These are phyloP conservation scores for Fusarium sterilihyphosum DNA, from an alignment of 2,329 filamentous ascomycete genomes.

Conservation along the genomic window DNA sequence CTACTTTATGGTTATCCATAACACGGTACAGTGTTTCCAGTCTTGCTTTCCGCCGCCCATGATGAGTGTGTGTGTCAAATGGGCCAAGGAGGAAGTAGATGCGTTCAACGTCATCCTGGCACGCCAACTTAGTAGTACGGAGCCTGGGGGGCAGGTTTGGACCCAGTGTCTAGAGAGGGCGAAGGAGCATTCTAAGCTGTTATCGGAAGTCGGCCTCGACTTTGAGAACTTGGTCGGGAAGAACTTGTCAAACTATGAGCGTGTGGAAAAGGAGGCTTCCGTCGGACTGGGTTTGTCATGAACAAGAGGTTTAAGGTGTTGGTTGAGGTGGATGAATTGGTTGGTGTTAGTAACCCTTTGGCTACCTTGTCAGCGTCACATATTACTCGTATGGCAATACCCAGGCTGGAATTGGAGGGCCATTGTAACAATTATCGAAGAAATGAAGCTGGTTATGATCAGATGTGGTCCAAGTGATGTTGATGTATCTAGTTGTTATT, in stretches of 20 bases:
- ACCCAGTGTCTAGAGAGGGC: slow-evolving; percentile 84
- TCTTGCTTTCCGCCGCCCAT: slow-evolving; percentile 84
- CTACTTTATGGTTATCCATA: slow-evolving; percentile 93
- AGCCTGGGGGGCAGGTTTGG: slow-evolving; percentile 80
- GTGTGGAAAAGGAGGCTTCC: slow-evolving; percentile 19
- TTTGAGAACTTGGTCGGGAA: slow-evolving; percentile 84
- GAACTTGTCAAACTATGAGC: slow-evolving; percentile 52
- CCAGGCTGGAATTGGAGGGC: slow-evolving; percentile 24
- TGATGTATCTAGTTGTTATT: neutral
- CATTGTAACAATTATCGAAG: neutral
- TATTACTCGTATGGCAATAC: slow-evolving; percentile 5
- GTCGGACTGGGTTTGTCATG: slow-evolving; percentile 47
- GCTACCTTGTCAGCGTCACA: slow-evolving; percentile 26
- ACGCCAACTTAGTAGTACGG: slow-evolving; percentile 87
- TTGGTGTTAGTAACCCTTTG: slow-evolving; percentile 22
- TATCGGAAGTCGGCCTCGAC: slow-evolving; percentile 88
- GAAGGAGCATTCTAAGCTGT: slow-evolving; percentile 79
- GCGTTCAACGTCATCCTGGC: slow-evolving; percentile 86
- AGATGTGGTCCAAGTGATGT: neutral
- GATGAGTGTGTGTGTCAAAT: slow-evolving; percentile 95
- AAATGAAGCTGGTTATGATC: slow-evolving; percentile 1
- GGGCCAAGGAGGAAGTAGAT: slow-evolving; percentile 96
- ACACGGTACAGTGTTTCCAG: slow-evolving; percentile 91
- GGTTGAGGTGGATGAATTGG: neutral
- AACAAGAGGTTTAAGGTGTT: slow-evolving; percentile 11